Percentiles rank a stretch among this genome's conserved stretches.
phyloP scores from a whole-genome alignment of 495 filamentous ascomycete species.

The Penicillium cataractarum region DNA sequence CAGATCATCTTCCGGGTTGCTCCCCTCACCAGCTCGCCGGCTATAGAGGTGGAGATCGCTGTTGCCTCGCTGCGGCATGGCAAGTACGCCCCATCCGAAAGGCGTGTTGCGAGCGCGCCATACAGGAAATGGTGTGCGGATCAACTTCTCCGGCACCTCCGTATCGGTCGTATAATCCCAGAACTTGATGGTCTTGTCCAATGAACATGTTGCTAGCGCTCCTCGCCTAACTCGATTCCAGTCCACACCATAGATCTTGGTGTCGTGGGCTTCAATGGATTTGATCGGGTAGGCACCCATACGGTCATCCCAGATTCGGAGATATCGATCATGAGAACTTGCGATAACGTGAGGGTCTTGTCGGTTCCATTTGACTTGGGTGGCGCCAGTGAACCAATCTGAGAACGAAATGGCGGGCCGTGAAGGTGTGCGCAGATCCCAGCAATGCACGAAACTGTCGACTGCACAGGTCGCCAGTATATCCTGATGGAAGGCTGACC shows the following conservation, averaged over 20 bases:
- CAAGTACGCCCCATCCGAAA: conserved; percentile 83
- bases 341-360: conserved; percentile 84
- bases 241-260: conserved; percentile 94
- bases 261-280: conserved; percentile 87
- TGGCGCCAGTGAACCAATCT: conserved; percentile 93
- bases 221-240: conserved; percentile 81
- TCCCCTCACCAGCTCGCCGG: conserved; percentile 52
- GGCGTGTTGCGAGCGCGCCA: conserved; percentile 95
- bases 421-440: conserved; percentile 81
- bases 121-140: conserved; percentile 82
- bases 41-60: conserved; percentile 87
- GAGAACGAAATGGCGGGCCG: conserved; percentile 80
- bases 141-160: conserved; percentile 70
- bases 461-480: conserved; percentile 88
- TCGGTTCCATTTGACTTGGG: conserved; percentile 94
- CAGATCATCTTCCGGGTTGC: conserved; percentile 49
- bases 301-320: conserved; percentile 90
- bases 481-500: conserved; percentile 89
- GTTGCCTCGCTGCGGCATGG: conserved; percentile 89
- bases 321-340: conserved; percentile 83
- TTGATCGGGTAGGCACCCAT: conserved; percentile 77
- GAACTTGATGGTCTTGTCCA: conserved; percentile 92
- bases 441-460: conserved; percentile 91
- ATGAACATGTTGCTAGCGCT: conserved; percentile 80
- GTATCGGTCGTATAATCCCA: conserved; percentile 77